Evolutionary conservation across 805 yeast species (phyloP), one percentile per base, ranked within the genome.

Genomic region (Teunomyces kruisii): DNA sequence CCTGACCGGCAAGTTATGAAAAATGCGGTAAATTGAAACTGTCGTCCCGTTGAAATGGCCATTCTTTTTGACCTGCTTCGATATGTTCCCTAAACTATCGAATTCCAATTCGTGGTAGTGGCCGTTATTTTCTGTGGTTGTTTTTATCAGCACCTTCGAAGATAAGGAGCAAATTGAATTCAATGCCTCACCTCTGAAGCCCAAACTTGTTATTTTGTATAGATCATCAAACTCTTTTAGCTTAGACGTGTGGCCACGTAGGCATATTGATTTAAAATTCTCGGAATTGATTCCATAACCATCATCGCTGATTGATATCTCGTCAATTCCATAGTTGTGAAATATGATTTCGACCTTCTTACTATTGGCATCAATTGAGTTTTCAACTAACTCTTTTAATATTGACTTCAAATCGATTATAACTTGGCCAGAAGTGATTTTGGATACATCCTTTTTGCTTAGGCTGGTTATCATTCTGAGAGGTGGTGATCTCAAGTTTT

Each of bases 351-450:
- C 95, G 26, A 94, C 72, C 42, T 78, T 79, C 0, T 78, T 72
- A 8, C 94, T 78, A 16, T 74, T 63, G 0, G 97, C 94, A 66
- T 94, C 99, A 6, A 92, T 67, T 26, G 94, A 70, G 60, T 92
- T 92, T 56, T 92, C 99, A 2, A 94, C 74, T 1, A 91, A 67
- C 61, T 92, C 99, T 59, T 92, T 92, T 26, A 86, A 82, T 0
- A 88, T 86, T 0, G 92, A 81, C 0, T 80, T 72, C 35, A 94
- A 65, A 54, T 88, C 96, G 4, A 83, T 78, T 9, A 94, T 86
- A 10, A 94, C 98, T 62, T 94, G 99, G 0, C 97, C 97, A 0
- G 97, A 88, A 0, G 97, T 89, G 46, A 92, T 80, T 47, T 76
- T 72, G 52, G 86, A 88, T 6, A 90, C 75, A 53, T 91, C 96